phyloP scores from a whole-genome alignment of 2,329 filamentous ascomycete species.

The Aureobasidium sp. region DNA sequence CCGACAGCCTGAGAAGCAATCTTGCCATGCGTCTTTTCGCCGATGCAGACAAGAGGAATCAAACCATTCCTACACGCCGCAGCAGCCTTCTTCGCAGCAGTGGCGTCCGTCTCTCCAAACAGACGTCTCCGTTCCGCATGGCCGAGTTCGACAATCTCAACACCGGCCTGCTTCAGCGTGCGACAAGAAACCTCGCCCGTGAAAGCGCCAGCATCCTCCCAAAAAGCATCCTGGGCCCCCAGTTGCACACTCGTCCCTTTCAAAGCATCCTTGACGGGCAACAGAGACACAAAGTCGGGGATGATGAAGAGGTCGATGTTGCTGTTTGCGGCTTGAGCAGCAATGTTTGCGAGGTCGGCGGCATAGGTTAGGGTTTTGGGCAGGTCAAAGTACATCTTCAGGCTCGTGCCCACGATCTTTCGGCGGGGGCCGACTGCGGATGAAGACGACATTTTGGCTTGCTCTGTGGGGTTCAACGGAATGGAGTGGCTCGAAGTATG shows the following conservation, averaged over 20 bases:
- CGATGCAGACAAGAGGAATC: conserved; percentile 72
- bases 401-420: conserved; percentile 64
- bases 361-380: conserved; percentile 50
- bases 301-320: conserved; percentile 67
- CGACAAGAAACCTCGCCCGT: conserved; percentile 71
- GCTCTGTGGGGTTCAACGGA: conserved; percentile 10
- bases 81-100: conserved; percentile 60
- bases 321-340: conserved; percentile 47
- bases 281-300: conserved; percentile 66
- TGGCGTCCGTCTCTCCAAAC: conserved; percentile 67
- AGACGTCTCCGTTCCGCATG: conserved; percentile 70
- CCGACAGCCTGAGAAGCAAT: conserved; percentile 45
- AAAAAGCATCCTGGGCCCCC: conserved; percentile 71
- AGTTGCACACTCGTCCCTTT: conserved; percentile 49
- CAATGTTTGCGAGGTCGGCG: conserved; percentile 36
- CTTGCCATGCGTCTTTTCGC: conserved; percentile 53
- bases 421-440: conserved; percentile 31
- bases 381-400: conserved; percentile 75
- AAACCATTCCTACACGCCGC: conserved; percentile 63
- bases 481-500: too few species aligned
- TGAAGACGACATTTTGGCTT: conserved; percentile 10
- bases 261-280: conserved; percentile 46
- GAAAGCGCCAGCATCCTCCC: conserved; percentile 63
- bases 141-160: conserved; percentile 67
- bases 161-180: conserved; percentile 61